Percentiles rank a stretch among this genome's conserved stretches.
These are phyloP conservation scores for Scedosporium minutisporum DNA, from an alignment of 2,329 filamentous ascomycete species.

Conservation along the genomic window DNA sequence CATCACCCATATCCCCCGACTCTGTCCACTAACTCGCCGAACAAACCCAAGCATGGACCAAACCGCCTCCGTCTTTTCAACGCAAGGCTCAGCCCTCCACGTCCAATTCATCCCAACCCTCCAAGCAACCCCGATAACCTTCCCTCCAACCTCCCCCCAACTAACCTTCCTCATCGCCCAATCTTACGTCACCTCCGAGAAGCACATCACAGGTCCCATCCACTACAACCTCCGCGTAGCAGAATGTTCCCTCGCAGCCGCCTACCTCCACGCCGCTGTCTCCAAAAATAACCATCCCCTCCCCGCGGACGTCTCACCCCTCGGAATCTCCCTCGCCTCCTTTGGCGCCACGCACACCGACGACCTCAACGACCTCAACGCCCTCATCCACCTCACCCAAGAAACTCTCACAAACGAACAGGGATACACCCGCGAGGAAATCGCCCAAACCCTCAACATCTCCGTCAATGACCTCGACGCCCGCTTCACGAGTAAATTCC, in stretches of 20 bases:
- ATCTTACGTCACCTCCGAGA: conserved; percentile 88
- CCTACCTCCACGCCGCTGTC: conserved; percentile 49
- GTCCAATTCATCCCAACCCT: conserved; percentile 81
- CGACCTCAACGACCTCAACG: conserved; percentile 28
- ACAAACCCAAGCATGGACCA: conserved; percentile 72
- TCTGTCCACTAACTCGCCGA: neutral
- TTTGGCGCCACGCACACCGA: conserved; percentile 79
- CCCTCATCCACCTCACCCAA: conserved; percentile 25
- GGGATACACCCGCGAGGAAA: conserved; percentile 82
- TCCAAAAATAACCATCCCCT: conserved; percentile 36
- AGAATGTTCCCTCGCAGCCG: conserved; percentile 83
- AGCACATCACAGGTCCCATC: conserved; percentile 84
- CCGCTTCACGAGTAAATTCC: conserved; percentile 78
- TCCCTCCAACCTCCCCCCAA: conserved; percentile 73
- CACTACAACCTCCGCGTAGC: conserved; percentile 97
- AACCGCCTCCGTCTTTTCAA: conserved; percentile 86
- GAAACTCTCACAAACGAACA: conserved; percentile 66
- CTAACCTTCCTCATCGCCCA: conserved; percentile 90
- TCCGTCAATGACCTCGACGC: conserved; percentile 62
- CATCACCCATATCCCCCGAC: neutral
- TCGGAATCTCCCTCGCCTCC: conserved; percentile 73
- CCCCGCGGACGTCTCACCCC: conserved; percentile 67
- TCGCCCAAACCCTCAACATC: conserved; percentile 61
- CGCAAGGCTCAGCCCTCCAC: conserved; percentile 76
- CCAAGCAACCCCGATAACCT: conserved; percentile 64